Conservation (phyloP, 2,329 filamentous ascomycete genomes). For the Cytospora paraplurivora region DNA sequence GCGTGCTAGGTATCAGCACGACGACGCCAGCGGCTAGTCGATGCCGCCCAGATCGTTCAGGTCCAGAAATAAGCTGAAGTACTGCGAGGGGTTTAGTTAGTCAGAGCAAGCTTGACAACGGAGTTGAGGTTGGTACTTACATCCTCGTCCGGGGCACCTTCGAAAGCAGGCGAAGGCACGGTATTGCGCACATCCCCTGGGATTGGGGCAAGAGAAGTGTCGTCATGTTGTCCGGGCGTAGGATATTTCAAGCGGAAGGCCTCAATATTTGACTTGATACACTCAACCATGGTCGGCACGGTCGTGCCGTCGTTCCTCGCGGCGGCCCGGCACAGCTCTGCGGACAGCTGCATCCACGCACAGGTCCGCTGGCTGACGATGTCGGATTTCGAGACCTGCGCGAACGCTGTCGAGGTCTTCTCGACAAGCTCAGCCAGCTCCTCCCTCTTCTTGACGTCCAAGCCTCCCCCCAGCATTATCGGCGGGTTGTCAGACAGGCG, state of each 20-base stretch:
- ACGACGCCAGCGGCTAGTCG: not conserved
- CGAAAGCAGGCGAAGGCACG: not conserved
- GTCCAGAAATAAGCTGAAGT: constrained; percentile 20
- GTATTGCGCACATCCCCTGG: not conserved
- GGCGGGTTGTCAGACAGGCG: constrained; percentile 2
- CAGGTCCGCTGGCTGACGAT: constrained; percentile 24
- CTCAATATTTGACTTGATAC: not conserved
- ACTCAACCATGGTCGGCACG: not conserved
- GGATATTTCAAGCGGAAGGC: not conserved
- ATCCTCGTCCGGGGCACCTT: constrained; percentile 16
- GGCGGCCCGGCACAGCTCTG: constrained; percentile 17
- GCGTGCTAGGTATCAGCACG: too few species aligned
- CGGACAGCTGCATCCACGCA: constrained; percentile 20
- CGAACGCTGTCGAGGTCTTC: constrained; percentile 10
- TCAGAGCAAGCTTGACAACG: too few species aligned
- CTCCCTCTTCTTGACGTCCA: not conserved
- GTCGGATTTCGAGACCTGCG: constrained; percentile 15
- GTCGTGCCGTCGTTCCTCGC: not conserved
- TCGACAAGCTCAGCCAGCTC: constrained; percentile 4
- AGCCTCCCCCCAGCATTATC: not conserved
- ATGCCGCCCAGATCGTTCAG: constrained; percentile 8
- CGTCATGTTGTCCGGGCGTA: not conserved
- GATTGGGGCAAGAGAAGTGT: not conserved
- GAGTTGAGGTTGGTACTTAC: not conserved
- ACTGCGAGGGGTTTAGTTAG: constrained; percentile 3